Evolutionary conservation across 805 yeast species (phyloP).

Genomic region (Candida pseudoglaebosa): DNA sequence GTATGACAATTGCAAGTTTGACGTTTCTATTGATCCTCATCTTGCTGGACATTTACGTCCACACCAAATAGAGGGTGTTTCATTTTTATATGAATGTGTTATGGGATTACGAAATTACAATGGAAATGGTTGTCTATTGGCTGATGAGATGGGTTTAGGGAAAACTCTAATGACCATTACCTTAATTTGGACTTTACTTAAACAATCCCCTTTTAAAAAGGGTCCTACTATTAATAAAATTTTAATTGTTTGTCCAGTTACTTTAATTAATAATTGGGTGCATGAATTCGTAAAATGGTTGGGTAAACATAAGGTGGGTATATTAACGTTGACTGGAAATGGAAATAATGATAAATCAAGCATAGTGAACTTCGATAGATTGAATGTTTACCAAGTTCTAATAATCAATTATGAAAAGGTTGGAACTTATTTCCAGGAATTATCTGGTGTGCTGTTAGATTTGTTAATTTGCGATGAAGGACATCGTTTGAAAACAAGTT

Average conservation of each 20-base stretch:
- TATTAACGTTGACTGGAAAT: constrained; percentile 54
- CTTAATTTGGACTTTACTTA: constrained; percentile 76
- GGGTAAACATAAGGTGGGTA: constrained; percentile 57
- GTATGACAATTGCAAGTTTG: not conserved
- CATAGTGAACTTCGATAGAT: constrained; percentile 56
- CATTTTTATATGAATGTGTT: constrained; percentile 76
- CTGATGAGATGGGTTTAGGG: constrained; percentile 93
- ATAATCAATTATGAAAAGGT: constrained; percentile 87
- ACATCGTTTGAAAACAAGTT: constrained; percentile 74
- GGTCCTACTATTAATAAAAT: constrained; percentile 51
- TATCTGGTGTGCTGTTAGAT: constrained; percentile 51
- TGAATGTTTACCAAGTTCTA: constrained; percentile 76
- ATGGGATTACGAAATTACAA: constrained; percentile 57
- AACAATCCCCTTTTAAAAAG: constrained; percentile 50
- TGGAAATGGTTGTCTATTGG: constrained; percentile 73
- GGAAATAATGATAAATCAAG: constrained; percentile 53
- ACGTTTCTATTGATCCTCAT: constrained; percentile 43
- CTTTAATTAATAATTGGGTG: constrained; percentile 84
- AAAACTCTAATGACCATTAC: constrained; percentile 80
- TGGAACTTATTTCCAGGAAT: constrained; percentile 47
- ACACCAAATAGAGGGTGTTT: constrained; percentile 84
- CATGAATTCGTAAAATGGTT: constrained; percentile 89
- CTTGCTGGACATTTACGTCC: constrained; percentile 57
- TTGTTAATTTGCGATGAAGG: constrained; percentile 92
- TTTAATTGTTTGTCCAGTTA: constrained; percentile 86